Base-by-base conservation (phyloP, 768 basidiomycete genomes). In the Amyloporia xantha region DNA sequence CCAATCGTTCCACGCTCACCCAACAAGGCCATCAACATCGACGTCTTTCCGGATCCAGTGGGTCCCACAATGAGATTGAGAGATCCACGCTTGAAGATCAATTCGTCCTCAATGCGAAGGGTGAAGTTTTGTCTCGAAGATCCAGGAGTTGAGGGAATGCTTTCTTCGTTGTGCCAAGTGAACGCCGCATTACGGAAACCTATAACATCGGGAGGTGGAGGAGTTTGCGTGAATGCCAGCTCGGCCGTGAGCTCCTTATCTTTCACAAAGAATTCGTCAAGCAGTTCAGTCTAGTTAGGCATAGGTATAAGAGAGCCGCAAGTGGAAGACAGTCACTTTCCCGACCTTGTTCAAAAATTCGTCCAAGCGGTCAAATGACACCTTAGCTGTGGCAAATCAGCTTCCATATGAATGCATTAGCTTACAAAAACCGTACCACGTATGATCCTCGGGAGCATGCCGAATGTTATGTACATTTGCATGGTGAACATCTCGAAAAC, bases 401-500 rank as follows among this genome's bases (percentile, higher is more conserved):
- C 15, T 23, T 9, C 9, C 2, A 45, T 7, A 37, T 21, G 38
- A 27, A 10, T 7, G 15, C 7, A 20, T 5, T 35, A 9, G 68
- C 59, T 26, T 66, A 50, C 26, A 79, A 50, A 62, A 78, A 79
- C 5, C 48, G 20, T 25, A 55, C 59, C 62, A 52, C 63, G 47
- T 5, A 73, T 56, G 17, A 62, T 47, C 7, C 17, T 26, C 7
- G 70, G 66, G 1, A 70, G 48, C 9, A 54, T 21, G 65, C 58
- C 58, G 30, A 65, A 45, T 70, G 60, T 5, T 65, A 55, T 13
- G 35, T 49, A 25, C 65, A 82, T 60, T 50, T 80, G 77, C 1
- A 69, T 68, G 25, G 79, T 73, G 26, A 88, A 62, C 54, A 82
- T 70, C 44, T 80, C 75, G 56, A 88, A 86, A 21, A 86, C 79